A percentile compares a stretch with the other conserved stretches of the same genome.
These are phyloP conservation scores for Aciculoconidium aculeatum DNA, from an alignment of 805 yeast genomes.

Conservation along the genomic window DNA sequence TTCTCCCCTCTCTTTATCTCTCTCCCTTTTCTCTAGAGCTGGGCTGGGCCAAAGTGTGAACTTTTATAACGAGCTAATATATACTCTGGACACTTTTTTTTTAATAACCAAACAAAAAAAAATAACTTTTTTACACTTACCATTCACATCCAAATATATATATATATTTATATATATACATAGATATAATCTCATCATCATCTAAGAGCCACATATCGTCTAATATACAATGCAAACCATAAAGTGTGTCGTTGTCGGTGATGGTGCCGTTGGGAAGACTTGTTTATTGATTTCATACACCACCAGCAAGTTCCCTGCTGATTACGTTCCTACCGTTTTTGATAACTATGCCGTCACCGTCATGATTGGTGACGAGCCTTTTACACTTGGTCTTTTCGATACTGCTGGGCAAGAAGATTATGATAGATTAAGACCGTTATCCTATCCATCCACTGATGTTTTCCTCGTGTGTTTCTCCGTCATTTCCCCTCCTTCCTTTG, in stretches of 20 bases:
- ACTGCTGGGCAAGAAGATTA: conserved; percentile 99
- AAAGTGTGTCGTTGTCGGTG: conserved; percentile 98
- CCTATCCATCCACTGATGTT: conserved; percentile 96
- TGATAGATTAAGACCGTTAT: conserved; percentile 92
- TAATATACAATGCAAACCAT: conserved; percentile 52
- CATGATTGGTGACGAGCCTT: conserved; percentile 97
- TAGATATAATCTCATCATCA: no score
- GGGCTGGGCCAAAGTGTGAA: no score
- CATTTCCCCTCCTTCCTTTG: conserved; percentile 94
- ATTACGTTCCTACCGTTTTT: conserved; percentile 97
- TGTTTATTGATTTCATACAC: conserved; percentile 94
- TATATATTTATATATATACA: no score
- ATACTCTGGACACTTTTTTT: no score
- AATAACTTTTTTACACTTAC: no score
- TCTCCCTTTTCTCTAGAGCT: no score
- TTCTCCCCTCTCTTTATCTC: no score
- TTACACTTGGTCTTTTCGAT: conserved; percentile 93
- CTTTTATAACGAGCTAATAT: no score
- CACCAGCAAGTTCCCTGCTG: conserved; percentile 95
- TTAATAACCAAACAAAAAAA: no score
- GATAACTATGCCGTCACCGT: conserved; percentile 93
- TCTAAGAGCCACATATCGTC: no score
- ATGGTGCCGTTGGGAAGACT: conserved; percentile 99
- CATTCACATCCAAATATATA: no score
- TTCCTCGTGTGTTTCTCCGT: conserved; percentile 94